These are phyloP conservation scores for Macrolepiota dolichaula DNA, from an alignment of 768 basidiomycete species.

Conservation along the genomic window DNA sequence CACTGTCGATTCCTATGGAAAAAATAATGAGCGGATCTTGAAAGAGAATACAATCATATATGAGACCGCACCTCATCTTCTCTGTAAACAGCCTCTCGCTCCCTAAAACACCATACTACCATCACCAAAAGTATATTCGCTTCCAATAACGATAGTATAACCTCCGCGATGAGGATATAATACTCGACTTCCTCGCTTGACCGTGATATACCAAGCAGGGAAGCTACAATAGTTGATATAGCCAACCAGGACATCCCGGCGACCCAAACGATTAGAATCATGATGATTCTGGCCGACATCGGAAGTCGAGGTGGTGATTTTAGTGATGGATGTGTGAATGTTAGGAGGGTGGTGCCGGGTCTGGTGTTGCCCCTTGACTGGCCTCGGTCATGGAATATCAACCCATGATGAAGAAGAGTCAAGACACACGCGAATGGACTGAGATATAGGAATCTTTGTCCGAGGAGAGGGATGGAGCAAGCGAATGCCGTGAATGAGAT, in stretches of 20 bases:
- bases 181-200: neutral
- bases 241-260: neutral
- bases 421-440: neutral
- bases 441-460: neutral
- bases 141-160: neutral
- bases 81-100: neutral
- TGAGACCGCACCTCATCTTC: neutral
- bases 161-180: neutral
- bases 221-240: neutral
- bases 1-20: neutral
- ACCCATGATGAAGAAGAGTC: conserved; percentile 2
- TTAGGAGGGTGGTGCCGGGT: neutral
- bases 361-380: neutral
- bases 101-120: neutral
- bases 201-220: neutral
- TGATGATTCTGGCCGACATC: neutral
- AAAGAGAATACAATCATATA: neutral
- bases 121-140: neutral
- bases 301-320: neutral
- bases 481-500: neutral
- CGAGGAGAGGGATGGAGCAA: neutral
- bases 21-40: neutral
- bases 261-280: neutral
- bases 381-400: neutral
- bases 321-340: neutral